Evolutionary conservation across 2,329 filamentous ascomycete genomes (phyloP).

Genomic region (Parastagonospora nodorum): DNA sequence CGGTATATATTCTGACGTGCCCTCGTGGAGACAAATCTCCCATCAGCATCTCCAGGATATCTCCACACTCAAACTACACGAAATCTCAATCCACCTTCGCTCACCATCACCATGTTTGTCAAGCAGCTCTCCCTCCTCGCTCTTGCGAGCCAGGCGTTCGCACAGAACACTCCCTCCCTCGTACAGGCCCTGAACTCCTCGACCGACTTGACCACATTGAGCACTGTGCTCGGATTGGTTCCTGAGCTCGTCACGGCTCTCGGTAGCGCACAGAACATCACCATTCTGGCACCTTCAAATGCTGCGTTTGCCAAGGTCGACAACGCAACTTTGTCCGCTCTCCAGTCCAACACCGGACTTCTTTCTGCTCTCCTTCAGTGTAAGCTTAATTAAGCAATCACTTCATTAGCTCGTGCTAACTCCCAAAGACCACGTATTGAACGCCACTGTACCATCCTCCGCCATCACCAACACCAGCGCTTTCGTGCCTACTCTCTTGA

Average conservation of each 20-base stretch:
- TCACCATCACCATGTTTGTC: constrained; percentile 43
- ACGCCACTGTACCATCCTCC: constrained; percentile 53
- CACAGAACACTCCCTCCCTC: constrained; percentile 31
- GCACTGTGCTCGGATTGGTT: constrained; percentile 43
- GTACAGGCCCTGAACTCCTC: constrained; percentile 22
- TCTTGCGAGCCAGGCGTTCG: constrained; percentile 40
- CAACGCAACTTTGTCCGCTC: constrained; percentile 39
- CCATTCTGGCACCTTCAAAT: constrained; percentile 63
- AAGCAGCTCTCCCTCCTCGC: constrained; percentile 45
- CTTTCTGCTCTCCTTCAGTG: constrained; percentile 57
- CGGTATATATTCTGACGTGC: constrained; percentile 22
- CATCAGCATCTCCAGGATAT: constrained; percentile 1
- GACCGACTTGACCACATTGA: constrained; percentile 37
- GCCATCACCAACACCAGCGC: constrained; percentile 47
- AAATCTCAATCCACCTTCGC: not conserved
- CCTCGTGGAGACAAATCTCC: constrained; percentile 5
- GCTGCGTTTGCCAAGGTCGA: constrained; percentile 51
- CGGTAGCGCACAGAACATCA: constrained; percentile 55
- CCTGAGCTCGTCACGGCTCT: constrained; percentile 48
- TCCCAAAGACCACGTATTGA: constrained; percentile 58
- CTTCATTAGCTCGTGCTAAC: not conserved
- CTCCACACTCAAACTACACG: not conserved
- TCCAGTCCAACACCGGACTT: constrained; percentile 35
- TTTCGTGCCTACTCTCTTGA: constrained; percentile 58
- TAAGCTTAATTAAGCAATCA: not conserved